A percentile compares a stretch with the other conserved stretches of the same genome.
Evolutionary conservation across 352 stramenopile species (phyloP).

Genomic region (Pythium coloratum): DNA sequence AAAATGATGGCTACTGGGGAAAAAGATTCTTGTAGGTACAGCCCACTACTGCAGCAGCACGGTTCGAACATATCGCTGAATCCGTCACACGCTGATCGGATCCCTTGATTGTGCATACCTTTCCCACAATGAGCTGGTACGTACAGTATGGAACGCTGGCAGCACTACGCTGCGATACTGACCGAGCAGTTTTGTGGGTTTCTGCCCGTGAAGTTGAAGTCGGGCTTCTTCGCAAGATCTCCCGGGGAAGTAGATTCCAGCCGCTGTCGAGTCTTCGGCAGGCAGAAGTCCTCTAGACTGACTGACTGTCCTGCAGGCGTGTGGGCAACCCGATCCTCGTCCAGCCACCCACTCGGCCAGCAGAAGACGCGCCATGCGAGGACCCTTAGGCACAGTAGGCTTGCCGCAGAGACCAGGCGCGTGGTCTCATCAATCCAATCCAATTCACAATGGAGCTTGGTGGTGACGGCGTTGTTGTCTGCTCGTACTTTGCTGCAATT

Average conservation of each 20-base stretch:
- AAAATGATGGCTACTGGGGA: too few species aligned
- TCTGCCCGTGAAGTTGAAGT: neutral
- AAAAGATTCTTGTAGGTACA: neutral
- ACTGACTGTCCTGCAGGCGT: constrained; percentile 4
- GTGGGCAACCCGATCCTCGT: constrained; percentile 3
- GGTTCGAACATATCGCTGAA: too few species aligned
- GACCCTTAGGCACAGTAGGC: neutral
- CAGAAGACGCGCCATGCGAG: neutral
- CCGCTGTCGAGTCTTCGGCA: neutral
- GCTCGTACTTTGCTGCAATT: neutral
- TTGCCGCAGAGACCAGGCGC: neutral
- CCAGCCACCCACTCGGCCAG: neutral
- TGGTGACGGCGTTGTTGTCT: neutral
- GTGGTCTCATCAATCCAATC: constrained; percentile 1
- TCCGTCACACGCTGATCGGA: neutral
- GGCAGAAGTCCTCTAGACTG: neutral
- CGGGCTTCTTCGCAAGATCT: neutral
- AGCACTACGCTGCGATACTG: neutral
- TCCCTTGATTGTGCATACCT: neutral
- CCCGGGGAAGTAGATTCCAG: neutral
- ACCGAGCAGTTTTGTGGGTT: neutral
- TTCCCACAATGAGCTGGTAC: neutral
- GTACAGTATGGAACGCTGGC: too few species aligned
- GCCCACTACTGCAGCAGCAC: too few species aligned
- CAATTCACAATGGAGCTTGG: too few species aligned